Evolutionary conservation across 768 basidiomycete species (phyloP), one percentile per base, ranked within the genome.

Genomic region (Mycena galopus): DNA sequence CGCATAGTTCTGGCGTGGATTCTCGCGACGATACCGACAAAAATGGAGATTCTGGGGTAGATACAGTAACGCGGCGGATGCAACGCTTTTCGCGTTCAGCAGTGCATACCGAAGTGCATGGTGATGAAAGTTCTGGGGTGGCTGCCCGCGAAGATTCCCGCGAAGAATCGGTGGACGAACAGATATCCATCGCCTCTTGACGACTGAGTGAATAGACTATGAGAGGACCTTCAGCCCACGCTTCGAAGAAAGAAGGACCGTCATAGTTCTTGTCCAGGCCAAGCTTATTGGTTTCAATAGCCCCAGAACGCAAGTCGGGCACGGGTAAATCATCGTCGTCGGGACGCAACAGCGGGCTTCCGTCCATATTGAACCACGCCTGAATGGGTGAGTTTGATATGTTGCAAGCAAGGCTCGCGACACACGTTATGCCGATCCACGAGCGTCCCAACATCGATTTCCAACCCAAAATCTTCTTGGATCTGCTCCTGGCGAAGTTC

Each of bases 391-490:
- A 56, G 29, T 21, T 51, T 21, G 29, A 16, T 27, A 11, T 19
- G 25, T 47, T 8, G n/a, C 21, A n/a, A 30, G n/a, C 3, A 47
- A 47, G 0, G n/a, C 44, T 11, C 17, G 12, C 0, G 25, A 59
- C 66, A 25, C 33, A 60, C 67, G 6, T 51, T 4, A 29, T 61
- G n/a, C 21, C 27, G 12, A 57, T 58, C 56, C 14, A 67, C 66
- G 17, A 50, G 58, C 30, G 33, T 35, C 6, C 66, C 66, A 7
- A 67, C 17, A 5, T 67, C 66, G 12, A n/a, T 32, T 44, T 67
- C 66, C 14, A 67, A 33, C 16, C 66, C 66, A 21, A 69, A 56
- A n/a, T 69, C 59, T 8, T 68, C 58, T 35, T 19, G 6, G 16
- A 61, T 61, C 16, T 68, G 67, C 37, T 69, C 35, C 33, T 50